Evolutionary conservation across 1,139 yeast genomes (phyloP).

Genomic region (Debaryomyces udenii): DNA sequence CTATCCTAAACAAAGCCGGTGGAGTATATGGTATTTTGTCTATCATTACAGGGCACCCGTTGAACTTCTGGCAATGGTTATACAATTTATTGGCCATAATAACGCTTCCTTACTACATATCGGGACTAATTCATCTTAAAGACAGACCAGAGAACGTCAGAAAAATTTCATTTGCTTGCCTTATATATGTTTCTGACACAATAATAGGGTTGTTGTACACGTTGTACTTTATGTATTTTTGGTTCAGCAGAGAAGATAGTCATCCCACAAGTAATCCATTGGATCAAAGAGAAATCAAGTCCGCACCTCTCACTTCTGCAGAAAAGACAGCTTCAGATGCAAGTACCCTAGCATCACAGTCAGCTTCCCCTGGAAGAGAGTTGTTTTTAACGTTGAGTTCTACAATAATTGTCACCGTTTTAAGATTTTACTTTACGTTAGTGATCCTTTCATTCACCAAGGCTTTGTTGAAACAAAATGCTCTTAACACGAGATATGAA

Average conservation of each 20-base stretch:
- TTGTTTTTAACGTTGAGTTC: slow-evolving; percentile 64
- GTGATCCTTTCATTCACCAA: slow-evolving; percentile 65
- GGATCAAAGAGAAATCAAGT: not conserved
- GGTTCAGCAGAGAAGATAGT: slow-evolving; percentile 62
- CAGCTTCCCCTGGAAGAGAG: slow-evolving; percentile 74
- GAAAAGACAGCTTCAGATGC: slow-evolving; percentile 1
- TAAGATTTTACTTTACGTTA: slow-evolving; percentile 68
- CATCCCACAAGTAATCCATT: slow-evolving; percentile 16
- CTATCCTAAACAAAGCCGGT: slow-evolving; percentile 84
- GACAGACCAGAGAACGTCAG: slow-evolving; percentile 35
- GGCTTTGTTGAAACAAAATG: slow-evolving; percentile 40
- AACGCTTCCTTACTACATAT: slow-evolving; percentile 66
- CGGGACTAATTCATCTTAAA: slow-evolving; percentile 54
- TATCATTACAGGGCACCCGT: slow-evolving; percentile 85
- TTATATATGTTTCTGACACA: slow-evolving; percentile 70
- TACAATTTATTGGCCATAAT: slow-evolving; percentile 69
- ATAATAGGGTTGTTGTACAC: slow-evolving; percentile 69
- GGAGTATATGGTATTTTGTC: slow-evolving; percentile 89
- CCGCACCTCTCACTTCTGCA: slow-evolving; percentile 1
- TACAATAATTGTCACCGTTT: slow-evolving; percentile 53
- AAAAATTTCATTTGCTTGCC: slow-evolving; percentile 60
- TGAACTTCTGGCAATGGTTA: slow-evolving; percentile 82
- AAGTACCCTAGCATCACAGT: slow-evolving; percentile 43
- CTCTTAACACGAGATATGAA: slow-evolving; percentile 25
- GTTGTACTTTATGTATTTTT: slow-evolving; percentile 67